Evolutionary conservation across 2,329 filamentous ascomycete genomes (phyloP), one percentile per base, ranked within the genome.

Genomic region (Botrytis galanthina): DNA sequence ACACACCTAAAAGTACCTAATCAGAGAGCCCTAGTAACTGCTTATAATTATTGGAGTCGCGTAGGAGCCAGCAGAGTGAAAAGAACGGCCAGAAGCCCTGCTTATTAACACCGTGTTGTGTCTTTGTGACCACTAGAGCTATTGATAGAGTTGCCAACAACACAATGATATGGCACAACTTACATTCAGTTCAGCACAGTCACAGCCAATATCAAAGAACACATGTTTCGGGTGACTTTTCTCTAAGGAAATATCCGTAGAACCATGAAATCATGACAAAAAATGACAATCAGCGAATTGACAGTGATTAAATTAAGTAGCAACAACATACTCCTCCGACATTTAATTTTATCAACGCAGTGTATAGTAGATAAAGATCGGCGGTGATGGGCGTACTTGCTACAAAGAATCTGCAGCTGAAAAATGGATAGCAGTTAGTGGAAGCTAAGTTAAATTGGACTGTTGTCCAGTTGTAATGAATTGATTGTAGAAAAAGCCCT

Each of bases 61-160:
- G 14, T 42, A 18, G 14, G 42, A 42, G 14, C 14, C 42, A 18
- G 5, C 16, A 18, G 42, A 42, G 42, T 42, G 14, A 42, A 42
- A 42, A 42, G 14, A 42, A 42, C 14, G 42, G 42, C 42, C 1
- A 4, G 42, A 60, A 37, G 32, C 57, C 20, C 22, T 35, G 32
- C 20, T 60, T 61, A 2, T 10, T 16, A 61, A 26, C 1, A 0
- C 1, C 16, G 35, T 0, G 14, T 39, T n/a, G 2, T 9, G 6
- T 39, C 9, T n/a, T 18, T 39, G 22, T 39, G 1, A 39, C 35
- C 12, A 0, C 22, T 39, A 35, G 22, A 39, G 22, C 32, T 26
- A 39, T 39, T 0, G 8, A 10, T 0, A 5, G 6, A 10, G 14
- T 39, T 18, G 0, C 35, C 22, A n/a, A 39, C 35, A 61, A 61